These are phyloP conservation scores for Neobulgaria alba DNA, from an alignment of 2,329 filamentous ascomycete genomes.

Conservation along the genomic window DNA sequence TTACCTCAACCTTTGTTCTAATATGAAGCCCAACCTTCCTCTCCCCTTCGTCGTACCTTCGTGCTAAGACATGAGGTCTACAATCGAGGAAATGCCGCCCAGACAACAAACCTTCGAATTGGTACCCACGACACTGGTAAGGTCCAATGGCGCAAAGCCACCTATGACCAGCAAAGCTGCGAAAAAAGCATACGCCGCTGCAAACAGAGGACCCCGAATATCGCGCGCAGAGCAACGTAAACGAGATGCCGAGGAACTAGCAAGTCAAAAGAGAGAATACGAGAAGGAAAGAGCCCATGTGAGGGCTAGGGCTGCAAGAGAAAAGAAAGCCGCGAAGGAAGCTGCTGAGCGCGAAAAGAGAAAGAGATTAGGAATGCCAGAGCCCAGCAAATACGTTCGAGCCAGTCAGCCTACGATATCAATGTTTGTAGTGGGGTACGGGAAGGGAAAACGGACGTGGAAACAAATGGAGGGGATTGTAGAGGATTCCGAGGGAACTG, in stretches of 20 bases:
- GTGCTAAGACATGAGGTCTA: no score
- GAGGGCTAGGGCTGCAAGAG: slow-evolving; percentile 41
- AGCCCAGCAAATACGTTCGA: slow-evolving; percentile 38
- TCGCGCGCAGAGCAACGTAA: slow-evolving; percentile 31
- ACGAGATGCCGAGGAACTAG: slow-evolving; percentile 33
- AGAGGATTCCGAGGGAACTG: slow-evolving; percentile 14
- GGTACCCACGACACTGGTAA: slow-evolving; percentile 30
- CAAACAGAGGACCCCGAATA: slow-evolving; percentile 34
- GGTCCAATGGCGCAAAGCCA: slow-evolving; percentile 20
- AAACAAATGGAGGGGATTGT: slow-evolving; percentile 12
- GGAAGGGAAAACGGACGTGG: slow-evolving; percentile 16
- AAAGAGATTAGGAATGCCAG: slow-evolving; percentile 43
- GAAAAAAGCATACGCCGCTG: slow-evolving; percentile 37
- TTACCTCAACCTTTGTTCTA: no score
- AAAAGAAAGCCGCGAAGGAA: slow-evolving; percentile 49
- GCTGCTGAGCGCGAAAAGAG: slow-evolving; percentile 40
- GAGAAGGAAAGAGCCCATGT: slow-evolving; percentile 44
- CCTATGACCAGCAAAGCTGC: slow-evolving; percentile 43
- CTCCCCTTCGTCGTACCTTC: no score
- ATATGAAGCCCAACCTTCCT: no score
- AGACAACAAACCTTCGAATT: slow-evolving; percentile 38
- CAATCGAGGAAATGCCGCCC: slow-evolving; percentile 17
- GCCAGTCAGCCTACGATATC: slow-evolving; percentile 51
- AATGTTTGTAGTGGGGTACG: slow-evolving; percentile 36
- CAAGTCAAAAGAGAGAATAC: slow-evolving; percentile 40